Percentiles rank a stretch among this genome's conserved stretches.
phyloP scores from a whole-genome alignment of 768 basidiomycete species.

The Russula sp. region DNA sequence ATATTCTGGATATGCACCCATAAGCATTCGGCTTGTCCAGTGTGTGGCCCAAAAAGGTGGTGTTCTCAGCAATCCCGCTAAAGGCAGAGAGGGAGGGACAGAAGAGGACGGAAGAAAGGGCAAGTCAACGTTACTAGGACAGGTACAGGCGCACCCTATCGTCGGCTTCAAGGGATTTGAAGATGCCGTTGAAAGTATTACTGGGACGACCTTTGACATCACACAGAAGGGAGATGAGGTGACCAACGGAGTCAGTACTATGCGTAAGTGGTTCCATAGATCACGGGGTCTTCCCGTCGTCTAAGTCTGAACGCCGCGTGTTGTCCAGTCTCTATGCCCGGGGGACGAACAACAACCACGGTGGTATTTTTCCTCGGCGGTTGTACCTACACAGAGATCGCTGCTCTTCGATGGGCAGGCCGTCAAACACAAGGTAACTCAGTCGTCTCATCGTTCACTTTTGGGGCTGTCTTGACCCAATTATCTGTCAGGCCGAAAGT shows the following conservation, averaged over 20 bases:
- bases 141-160: conserved; percentile 83
- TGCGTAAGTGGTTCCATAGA: conserved; percentile 31
- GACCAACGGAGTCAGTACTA: conserved; percentile 29
- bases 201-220: conserved; percentile 83
- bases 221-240: conserved; percentile 40
- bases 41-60: conserved; percentile 89
- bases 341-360: conserved; percentile 69
- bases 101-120: conserved; percentile 36
- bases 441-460: conserved; percentile 2
- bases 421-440: conserved; percentile 71
- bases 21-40: conserved; percentile 87
- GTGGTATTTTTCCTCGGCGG: conserved; percentile 97
- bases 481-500: conserved; percentile 60
- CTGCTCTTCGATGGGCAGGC: conserved; percentile 88
- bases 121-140: conserved; percentile 37
- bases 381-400: conserved; percentile 95
- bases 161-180: conserved; percentile 98
- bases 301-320: neutral
- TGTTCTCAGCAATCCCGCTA: conserved; percentile 71
- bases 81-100: conserved; percentile 48
- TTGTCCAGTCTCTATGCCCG: conserved; percentile 27
- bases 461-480: neutral
- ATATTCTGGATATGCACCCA: conserved; percentile 95
- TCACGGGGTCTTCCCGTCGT: neutral
- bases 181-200: conserved; percentile 74